Base-by-base conservation (phyloP, 2,329 filamentous ascomycete species). In the Alternaria atra region DNA sequence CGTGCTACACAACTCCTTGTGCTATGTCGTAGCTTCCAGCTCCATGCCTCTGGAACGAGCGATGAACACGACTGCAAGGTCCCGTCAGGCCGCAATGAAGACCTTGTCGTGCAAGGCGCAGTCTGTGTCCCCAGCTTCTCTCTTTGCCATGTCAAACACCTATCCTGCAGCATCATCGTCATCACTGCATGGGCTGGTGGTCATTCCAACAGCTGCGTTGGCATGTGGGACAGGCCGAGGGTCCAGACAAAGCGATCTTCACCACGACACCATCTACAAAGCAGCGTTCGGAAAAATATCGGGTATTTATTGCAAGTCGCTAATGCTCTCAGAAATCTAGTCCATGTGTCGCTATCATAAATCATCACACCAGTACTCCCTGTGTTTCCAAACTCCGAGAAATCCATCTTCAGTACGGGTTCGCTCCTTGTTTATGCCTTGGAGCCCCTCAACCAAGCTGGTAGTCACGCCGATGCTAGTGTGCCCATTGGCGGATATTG, bases 401-500 rank as follows among this genome's bases (percentile, higher is more conserved):
- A 10, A 35, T 20, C 20, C 17, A 15, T 25, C 46, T 10, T 37
- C 15, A 20, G 7, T 12, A 20, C 37, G 15, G 32, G 17, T 3
- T 35, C 10, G 12, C 39, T 13, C 27, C 32, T 23, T 53, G 9
- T n/a, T 34, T 37, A 51, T 20, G 43, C 23, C 12, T 13, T 53
- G 30, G 35, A 46, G 10, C 50, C 37, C 37, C 40, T 55, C 27
- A 58, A 44, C 42, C 55, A 52, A 51, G 39, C 58, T 39, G 64
- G 64, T 55, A 74, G 71, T 75, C 73, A 76, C 42, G 71, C 68
- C 27, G 68, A 65, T 32, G 63, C 52, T 15, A 69, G 53, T 8
- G 77, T 79, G 5, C 84, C 88, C 84, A 86, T 89, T 29, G 89
- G 89, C 60, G 89, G 89, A 71, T 91, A 91, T 71, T 84, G 70